Percentiles rank a stretch among this genome's conserved stretches.
These are phyloP conservation scores for Nepenthes gracilis DNA, from an alignment of 148 eudicot genomes.

Conservation along the genomic window DNA sequence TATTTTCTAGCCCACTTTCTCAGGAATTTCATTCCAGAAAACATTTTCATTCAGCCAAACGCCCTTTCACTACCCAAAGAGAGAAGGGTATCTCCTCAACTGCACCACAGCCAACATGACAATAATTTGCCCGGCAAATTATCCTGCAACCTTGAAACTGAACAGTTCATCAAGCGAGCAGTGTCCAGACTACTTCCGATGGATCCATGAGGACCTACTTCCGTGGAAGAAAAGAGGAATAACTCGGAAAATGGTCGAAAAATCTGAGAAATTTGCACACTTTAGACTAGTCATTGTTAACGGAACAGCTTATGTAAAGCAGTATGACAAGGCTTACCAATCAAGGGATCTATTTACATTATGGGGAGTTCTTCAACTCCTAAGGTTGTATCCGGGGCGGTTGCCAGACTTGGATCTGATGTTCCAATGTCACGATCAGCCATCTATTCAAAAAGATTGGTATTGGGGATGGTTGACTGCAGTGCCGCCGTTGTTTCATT, in stretches of 20 bases:
- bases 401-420: slow-evolving; percentile 31
- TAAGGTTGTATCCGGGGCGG: slow-evolving; percentile 23
- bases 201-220: slow-evolving; percentile 54
- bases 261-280: slow-evolving; percentile 17
- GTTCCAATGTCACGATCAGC: slow-evolving; percentile 24
- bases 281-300: slow-evolving; percentile 39
- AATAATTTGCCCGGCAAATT: slow-evolving; percentile 32
- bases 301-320: slow-evolving; percentile 25
- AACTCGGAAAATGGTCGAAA: slow-evolving; percentile 34
- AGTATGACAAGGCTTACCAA: slow-evolving; percentile 14
- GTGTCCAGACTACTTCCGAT: slow-evolving; percentile 56
- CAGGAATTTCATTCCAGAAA: slow-evolving; percentile 9
- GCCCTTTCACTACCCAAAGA: slow-evolving; percentile 14
- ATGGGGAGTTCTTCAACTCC: slow-evolving; percentile 30
- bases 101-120: slow-evolving; percentile 21
- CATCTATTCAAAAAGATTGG: slow-evolving; percentile 5
- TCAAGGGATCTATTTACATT: slow-evolving; percentile 21
- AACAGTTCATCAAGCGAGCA: slow-evolving; percentile 5
- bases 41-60: slow-evolving; percentile 8
- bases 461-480: slow-evolving; percentile 9
- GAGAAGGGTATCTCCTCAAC: slow-evolving; percentile 15
- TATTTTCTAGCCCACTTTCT: slow-evolving; percentile 8
- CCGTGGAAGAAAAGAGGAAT: slow-evolving; percentile 42
- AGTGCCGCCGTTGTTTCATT: slow-evolving; percentile 30
- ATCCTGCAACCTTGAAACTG: slow-evolving; percentile 5